phyloP scores from a whole-genome alignment of 78 protist genomes.

The Carpediemonas membranifera region DNA sequence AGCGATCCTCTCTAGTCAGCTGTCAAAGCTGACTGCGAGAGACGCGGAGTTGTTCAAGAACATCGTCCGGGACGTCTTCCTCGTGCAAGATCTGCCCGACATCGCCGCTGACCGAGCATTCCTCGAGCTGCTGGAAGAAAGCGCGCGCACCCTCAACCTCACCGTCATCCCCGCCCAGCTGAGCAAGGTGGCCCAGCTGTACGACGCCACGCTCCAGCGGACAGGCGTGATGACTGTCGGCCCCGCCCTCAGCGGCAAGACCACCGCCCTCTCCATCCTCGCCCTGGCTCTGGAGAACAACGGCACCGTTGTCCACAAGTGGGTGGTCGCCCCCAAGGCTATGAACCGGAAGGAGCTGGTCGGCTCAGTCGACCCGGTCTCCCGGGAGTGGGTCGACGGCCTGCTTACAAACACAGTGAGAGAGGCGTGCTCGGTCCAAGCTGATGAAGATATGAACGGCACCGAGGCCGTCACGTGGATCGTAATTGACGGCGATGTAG shows the following conservation, averaged over 20 bases:
- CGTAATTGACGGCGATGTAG: conserved; percentile 95
- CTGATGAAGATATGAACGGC: no score
- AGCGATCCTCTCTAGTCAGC: neutral
- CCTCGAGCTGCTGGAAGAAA: no score
- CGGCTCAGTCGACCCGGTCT: conserved; percentile 76
- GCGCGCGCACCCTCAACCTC: no score
- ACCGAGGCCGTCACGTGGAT: conserved; percentile 70
- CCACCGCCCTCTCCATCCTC: conserved; percentile 67
- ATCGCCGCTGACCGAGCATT: no score
- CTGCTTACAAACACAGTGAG: conserved; percentile 73
- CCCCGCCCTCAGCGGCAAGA: conserved; percentile 82
- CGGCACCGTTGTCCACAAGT: conserved; percentile 25
- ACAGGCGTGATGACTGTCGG: conserved; percentile 91
- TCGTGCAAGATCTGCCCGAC: no score
- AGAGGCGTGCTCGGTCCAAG: no score
- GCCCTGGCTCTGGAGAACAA: conserved; percentile 47
- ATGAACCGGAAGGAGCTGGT: conserved; percentile 75
- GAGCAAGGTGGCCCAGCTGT: neutral
- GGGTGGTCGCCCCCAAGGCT: conserved; percentile 91
- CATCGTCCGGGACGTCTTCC: neutral
- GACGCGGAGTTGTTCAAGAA: neutral
- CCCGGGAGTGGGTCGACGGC: conserved; percentile 98
- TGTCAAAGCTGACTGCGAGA: neutral
- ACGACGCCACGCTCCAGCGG: neutral
- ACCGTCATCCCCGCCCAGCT: no score